Evolutionary conservation across 257 asterid genomes (phyloP), one percentile per base, ranked within the genome.

Genomic region (Thymus mandschuricus): DNA sequence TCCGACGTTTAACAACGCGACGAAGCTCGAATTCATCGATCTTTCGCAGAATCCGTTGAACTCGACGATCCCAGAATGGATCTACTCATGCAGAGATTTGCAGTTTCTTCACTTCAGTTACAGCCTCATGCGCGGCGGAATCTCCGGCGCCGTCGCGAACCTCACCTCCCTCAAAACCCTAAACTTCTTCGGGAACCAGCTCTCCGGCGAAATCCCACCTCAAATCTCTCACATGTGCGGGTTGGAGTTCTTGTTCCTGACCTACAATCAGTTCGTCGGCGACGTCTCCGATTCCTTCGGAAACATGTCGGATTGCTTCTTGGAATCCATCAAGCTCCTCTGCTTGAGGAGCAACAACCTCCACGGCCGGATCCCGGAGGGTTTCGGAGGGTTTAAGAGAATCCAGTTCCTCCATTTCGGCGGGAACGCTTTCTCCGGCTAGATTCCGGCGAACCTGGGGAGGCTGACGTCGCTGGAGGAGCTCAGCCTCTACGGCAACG

Each of bases 21-120:
- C 79, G 11, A 73, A 68, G 12, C 81, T 80, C 34, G 30, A 15
- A 9, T 1, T 28, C 15, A 38, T 82, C 57, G 65, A 61, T 44
- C 62, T 77, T 30, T 73, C 84, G 6, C 1, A 0, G 2, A 80
- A 80, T 35, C 1, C 3, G 2, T 38, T 83, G 10, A 74, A 76
- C 13, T 68, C 83, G 59, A 57, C 62, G 34, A 75, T 82, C 27
- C 84, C 84, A 28, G 2, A 66, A 10, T 74, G 82, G 84, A 60
- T 79, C 34, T 82, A 66, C 44, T 28, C 13, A 4, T 73, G 70
- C 50, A 79, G 57, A 28, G 49, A 59, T 35, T 64, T 82, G n/a
- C 63, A 62, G 33, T 52, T 10, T 52, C 54, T 72, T 1, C 0
- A 1, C 27, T 10, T 80, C 10, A 3, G 31, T 0, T 0, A 11